Percentiles rank a stretch among this genome's conserved stretches.
phyloP scores from a whole-genome alignment of 2,329 filamentous ascomycete species.

The Metarhizium album region DNA sequence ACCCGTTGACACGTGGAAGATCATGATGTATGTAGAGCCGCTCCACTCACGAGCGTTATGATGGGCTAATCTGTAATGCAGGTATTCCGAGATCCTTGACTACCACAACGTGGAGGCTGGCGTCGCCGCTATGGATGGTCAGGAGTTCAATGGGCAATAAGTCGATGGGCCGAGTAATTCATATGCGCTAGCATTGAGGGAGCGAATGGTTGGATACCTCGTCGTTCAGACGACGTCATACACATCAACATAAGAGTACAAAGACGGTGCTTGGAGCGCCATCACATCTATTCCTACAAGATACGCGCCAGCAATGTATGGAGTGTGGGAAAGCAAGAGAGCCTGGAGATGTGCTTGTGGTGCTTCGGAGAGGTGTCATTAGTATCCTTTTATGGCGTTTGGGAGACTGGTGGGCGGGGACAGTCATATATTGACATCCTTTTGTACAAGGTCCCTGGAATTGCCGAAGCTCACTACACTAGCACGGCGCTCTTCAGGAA shows the following conservation, averaged over 20 bases:
- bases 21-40: conserved; percentile 76
- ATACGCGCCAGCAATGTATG: background rate
- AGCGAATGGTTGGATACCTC: conserved; percentile 6
- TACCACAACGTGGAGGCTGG: conserved; percentile 82
- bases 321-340: background rate
- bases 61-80: conserved; percentile 25
- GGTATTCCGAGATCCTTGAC: conserved; percentile 98
- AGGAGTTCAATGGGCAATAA: conserved; percentile 26
- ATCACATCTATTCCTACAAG: background rate
- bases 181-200: background rate
- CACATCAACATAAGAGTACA: background rate
- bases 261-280: background rate
- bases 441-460: background rate
- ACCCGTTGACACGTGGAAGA: conserved; percentile 99
- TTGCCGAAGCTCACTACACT: background rate
- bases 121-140: conserved; percentile 27
- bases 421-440: background rate
- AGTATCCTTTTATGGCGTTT: conserved; percentile 17
- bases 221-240: conserved; percentile 5
- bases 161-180: conserved; percentile 2
- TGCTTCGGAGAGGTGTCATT: background rate
- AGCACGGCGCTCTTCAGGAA: background rate
- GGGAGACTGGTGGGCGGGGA: conserved; percentile 14
- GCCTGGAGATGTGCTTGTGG: background rate
- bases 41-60: too few relatives aligned